phyloP scores from a whole-genome alignment of 2,329 filamentous ascomycete genomes.

The Fusarium buharicum region DNA sequence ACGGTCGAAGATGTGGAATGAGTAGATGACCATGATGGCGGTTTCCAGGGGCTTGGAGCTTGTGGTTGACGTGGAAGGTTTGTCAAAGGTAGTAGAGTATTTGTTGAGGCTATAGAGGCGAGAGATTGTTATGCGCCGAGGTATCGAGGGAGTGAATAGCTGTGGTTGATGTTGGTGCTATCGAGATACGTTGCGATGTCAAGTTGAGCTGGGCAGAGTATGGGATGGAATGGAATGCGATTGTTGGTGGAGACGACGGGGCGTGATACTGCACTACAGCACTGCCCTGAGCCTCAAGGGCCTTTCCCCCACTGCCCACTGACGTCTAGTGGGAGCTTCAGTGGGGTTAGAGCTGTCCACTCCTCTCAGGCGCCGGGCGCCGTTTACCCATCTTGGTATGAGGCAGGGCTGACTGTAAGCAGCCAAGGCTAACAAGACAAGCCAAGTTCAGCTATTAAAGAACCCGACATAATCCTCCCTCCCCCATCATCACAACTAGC shows the following conservation, averaged over 20 bases:
- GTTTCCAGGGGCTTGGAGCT: slow-evolving; percentile 14
- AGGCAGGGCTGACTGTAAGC: background rate
- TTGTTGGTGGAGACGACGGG: slow-evolving; percentile 6
- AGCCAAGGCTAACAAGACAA: background rate
- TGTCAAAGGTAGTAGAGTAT: background rate
- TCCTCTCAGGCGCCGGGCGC: too few relatives aligned
- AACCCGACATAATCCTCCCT: background rate
- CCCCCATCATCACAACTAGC: too few relatives aligned
- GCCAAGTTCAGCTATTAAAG: background rate
- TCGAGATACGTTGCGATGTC: background rate
- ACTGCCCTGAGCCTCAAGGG: slow-evolving; percentile 17
- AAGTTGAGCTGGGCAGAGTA: background rate
- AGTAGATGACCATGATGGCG: slow-evolving; percentile 86
- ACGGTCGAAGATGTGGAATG: slow-evolving; percentile 98
- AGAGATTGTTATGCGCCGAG: background rate
- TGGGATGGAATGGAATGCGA: slow-evolving; percentile 9
- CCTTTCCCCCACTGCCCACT: background rate
- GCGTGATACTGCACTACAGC: background rate
- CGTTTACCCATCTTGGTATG: background rate
- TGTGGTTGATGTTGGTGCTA: background rate
- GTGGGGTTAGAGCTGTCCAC: background rate
- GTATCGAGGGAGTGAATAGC: background rate
- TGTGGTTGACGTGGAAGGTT: background rate
- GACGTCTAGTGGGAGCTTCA: background rate
- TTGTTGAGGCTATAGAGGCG: background rate